These are phyloP conservation scores for Physcomitrellopsis africana DNA, from an alignment of 225 moss, liverwort and hornwort species.

Conservation along the genomic window DNA sequence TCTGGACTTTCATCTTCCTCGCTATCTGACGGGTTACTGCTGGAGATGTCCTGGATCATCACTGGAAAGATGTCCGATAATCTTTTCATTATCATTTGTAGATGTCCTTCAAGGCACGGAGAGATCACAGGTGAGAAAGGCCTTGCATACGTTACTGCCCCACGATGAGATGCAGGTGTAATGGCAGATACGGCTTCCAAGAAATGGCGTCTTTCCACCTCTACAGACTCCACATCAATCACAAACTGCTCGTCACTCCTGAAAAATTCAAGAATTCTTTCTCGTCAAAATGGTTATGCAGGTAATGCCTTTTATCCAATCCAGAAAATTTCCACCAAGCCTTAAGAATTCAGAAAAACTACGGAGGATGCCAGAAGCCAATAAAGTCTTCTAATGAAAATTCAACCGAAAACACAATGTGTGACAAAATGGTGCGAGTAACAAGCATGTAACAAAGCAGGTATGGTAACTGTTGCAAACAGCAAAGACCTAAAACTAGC, in stretches of 20 bases:
- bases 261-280: slow-evolving; percentile 19
- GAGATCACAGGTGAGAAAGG: slow-evolving; percentile 68
- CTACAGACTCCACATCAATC: slow-evolving; percentile 81
- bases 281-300: background rate
- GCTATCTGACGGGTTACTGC: slow-evolving; percentile 45
- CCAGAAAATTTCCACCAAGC: background rate
- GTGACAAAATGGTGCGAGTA: too few species aligned
- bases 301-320: background rate
- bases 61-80: slow-evolving; percentile 67
- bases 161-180: slow-evolving; percentile 83
- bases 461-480: background rate
- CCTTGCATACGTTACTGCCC: slow-evolving; percentile 76
- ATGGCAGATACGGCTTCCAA: slow-evolving; percentile 75
- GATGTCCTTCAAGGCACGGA: slow-evolving; percentile 69
- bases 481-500: background rate
- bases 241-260: slow-evolving; percentile 91
- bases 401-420: background rate
- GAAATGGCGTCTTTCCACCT: slow-evolving; percentile 79
- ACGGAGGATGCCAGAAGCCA: background rate
- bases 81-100: slow-evolving; percentile 56
- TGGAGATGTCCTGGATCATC: slow-evolving; percentile 40
- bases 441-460: background rate
- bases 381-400: background rate
- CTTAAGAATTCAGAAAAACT: background rate
- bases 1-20: slow-evolving; percentile 76